A percentile compares a stretch with the other conserved stretches of the same genome.
These are phyloP conservation scores for Solanum pinnatisectum DNA, from an alignment of 257 asterid species.

Conservation along the genomic window DNA sequence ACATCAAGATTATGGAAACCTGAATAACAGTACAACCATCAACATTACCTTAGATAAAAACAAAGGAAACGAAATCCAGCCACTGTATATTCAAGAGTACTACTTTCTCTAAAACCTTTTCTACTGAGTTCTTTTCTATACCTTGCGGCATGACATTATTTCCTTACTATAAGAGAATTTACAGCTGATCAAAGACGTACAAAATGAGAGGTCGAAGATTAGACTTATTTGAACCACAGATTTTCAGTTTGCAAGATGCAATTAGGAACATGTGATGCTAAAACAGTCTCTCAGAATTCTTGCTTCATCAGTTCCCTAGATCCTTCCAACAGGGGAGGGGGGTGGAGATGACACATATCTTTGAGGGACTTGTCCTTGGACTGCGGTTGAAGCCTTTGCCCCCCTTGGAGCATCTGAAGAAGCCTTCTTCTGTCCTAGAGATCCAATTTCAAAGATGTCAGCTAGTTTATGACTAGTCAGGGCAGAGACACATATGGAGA, in stretches of 20 bases:
- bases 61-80: not conserved
- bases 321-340: conserved; percentile 83
- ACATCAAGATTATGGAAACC: not conserved
- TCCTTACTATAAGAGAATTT: not conserved
- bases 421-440: not conserved
- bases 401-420: conserved; percentile 9
- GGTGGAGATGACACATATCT: conserved; percentile 66
- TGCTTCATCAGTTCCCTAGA: conserved; percentile 18
- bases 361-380: conserved; percentile 40
- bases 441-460: conserved; percentile 20
- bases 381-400: conserved; percentile 7
- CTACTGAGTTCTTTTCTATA: not conserved
- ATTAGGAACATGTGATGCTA: not conserved
- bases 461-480: conserved; percentile 41
- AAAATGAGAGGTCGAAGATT: not conserved
- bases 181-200: not conserved
- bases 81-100: not conserved
- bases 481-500: conserved; percentile 65
- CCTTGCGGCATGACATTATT: not conserved
- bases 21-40: not conserved
- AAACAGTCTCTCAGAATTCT: not conserved
- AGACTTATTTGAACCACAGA: not conserved
- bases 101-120: not conserved
- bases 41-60: not conserved
- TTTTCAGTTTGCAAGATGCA: not conserved